phyloP scores from a whole-genome alignment of 1,284 basidiomycete species.

The Sanghuangporus baumii region DNA sequence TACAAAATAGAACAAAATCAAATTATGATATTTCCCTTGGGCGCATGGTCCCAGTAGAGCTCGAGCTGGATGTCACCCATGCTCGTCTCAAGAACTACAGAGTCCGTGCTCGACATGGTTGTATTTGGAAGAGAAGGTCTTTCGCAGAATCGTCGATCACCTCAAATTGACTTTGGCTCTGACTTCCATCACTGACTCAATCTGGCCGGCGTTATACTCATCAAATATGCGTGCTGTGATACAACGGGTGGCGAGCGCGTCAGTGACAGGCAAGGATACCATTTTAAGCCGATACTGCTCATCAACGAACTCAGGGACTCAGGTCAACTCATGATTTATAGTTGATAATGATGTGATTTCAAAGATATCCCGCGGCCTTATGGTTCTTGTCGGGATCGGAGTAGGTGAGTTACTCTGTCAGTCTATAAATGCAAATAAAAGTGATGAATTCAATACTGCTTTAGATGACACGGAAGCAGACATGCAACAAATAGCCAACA shows the following conservation, averaged over 20 bases:
- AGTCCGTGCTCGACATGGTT: conserved; percentile 36
- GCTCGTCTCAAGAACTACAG: conserved; percentile 79
- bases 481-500: conserved; percentile 66
- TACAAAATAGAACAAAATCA: neutral
- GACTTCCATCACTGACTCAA: neutral
- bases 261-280: conserved; percentile 53
- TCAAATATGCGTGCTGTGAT: conserved; percentile 68
- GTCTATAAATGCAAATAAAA: conserved; percentile 15
- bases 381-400: conserved; percentile 86
- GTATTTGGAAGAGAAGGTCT: neutral
- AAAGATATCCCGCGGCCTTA: conserved; percentile 74
- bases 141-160: neutral
- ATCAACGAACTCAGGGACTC: conserved; percentile 7
- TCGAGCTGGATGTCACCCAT: conserved; percentile 86
- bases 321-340: conserved; percentile 26
- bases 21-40: conserved; percentile 49
- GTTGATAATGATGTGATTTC: conserved; percentile 72
- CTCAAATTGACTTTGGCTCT: neutral
- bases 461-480: conserved; percentile 77
- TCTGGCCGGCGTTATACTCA: neutral
- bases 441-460: conserved; percentile 19
- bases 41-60: conserved; percentile 88
- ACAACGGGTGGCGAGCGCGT: conserved; percentile 71
- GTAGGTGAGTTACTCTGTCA: conserved; percentile 35
- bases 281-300: neutral